Evolutionary conservation across 768 basidiomycete species (phyloP).

Genomic region (Amylocystis lapponica): DNA sequence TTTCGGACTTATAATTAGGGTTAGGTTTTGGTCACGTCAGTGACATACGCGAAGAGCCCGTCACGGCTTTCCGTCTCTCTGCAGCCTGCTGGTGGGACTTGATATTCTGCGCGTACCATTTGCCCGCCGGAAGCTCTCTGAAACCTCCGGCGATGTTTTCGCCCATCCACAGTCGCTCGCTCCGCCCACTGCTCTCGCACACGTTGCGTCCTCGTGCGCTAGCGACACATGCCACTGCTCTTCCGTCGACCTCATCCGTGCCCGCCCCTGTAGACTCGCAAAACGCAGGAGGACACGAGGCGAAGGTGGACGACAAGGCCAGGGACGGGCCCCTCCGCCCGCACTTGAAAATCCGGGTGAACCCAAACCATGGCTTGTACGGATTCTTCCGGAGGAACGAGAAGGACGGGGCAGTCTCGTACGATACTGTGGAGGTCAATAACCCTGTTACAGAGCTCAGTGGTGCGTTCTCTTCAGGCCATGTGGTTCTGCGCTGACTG

Average conservation of each 20-base stretch:
- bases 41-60: too few relatives aligned
- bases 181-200: background rate
- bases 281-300: too few relatives aligned
- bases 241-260: background rate
- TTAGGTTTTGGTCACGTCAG: too few relatives aligned
- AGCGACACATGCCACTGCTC: slow-evolving; percentile 1
- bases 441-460: slow-evolving; percentile 26
- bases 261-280: background rate
- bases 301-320: background rate
- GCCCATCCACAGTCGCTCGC: background rate
- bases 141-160: too few relatives aligned
- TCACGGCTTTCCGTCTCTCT: too few relatives aligned
- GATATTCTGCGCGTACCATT: too few relatives aligned
- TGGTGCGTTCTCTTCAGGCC: slow-evolving; percentile 27
- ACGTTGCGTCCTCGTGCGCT: background rate
- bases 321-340: slow-evolving; percentile 33
- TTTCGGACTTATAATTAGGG: too few relatives aligned
- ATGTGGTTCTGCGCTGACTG: slow-evolving; percentile 1
- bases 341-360: slow-evolving; percentile 36
- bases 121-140: too few relatives aligned
- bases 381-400: slow-evolving; percentile 66
- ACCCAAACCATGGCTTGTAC: slow-evolving; percentile 70
- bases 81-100: too few relatives aligned
- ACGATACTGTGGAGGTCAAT: slow-evolving; percentile 41
- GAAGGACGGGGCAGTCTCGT: slow-evolving; percentile 43